Percentiles rank a stretch among this genome's conserved stretches.
These are phyloP conservation scores for Hypericum perforatum DNA, from an alignment of 345 rosid genomes.

Conservation along the genomic window DNA sequence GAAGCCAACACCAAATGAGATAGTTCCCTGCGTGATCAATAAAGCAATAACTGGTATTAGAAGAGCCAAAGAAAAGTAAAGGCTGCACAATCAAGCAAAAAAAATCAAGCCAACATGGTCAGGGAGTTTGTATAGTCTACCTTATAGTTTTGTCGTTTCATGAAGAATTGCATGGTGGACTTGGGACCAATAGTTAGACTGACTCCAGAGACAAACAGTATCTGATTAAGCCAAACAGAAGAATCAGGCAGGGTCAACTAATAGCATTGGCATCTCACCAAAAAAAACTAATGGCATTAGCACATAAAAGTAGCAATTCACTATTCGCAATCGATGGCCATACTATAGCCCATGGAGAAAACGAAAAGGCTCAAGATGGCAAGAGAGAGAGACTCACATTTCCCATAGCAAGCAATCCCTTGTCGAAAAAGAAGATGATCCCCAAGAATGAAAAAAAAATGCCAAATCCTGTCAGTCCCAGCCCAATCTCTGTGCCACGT, in stretches of 20 bases:
- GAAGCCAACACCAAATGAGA: slow-evolving; percentile 88
- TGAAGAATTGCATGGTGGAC: slow-evolving; percentile 89
- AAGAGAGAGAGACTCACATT: slow-evolving; percentile 44
- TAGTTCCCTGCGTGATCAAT: slow-evolving; percentile 56
- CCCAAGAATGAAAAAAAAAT: slow-evolving; percentile 81
- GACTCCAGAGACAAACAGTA: slow-evolving; percentile 87
- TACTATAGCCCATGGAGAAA: background rate
- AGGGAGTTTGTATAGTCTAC: slow-evolving; percentile 18
- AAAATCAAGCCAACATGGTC: too few relatives aligned
- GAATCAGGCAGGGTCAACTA: slow-evolving; percentile 6
- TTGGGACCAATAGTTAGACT: slow-evolving; percentile 80
- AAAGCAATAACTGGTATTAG: slow-evolving; percentile 1
- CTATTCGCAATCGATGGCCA: background rate
- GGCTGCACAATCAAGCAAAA: too few relatives aligned
- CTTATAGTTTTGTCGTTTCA: slow-evolving; percentile 78
- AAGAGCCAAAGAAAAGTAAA: background rate
- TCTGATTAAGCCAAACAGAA: slow-evolving; percentile 28
- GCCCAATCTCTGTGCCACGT: slow-evolving; percentile 65
- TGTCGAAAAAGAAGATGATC: slow-evolving; percentile 75
- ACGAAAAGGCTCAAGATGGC: background rate
- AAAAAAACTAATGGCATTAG: background rate
- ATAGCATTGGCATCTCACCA: background rate
- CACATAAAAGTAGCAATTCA: background rate
- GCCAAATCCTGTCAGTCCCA: slow-evolving; percentile 95
- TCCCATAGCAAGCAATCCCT: slow-evolving; percentile 97